These are phyloP conservation scores for Elymus sibiricus DNA, from an alignment of 176 grass and related monocot species.

Conservation along the genomic window DNA sequence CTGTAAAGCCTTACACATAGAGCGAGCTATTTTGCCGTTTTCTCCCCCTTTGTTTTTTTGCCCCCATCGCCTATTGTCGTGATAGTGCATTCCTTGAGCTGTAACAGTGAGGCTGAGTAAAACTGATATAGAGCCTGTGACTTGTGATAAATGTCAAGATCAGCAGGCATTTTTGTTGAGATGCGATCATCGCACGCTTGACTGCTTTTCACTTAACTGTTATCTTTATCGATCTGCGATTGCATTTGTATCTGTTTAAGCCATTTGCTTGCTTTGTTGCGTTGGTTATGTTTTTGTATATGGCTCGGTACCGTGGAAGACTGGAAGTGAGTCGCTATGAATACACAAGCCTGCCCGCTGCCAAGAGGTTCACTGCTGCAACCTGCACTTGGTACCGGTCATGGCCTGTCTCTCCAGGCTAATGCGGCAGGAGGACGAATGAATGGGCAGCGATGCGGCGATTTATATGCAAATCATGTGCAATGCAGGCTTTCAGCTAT, in stretches of 20 bases:
- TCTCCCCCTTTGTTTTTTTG: background rate
- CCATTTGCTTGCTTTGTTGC: background rate
- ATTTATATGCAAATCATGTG: no score
- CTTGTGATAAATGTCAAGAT: background rate
- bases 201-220: background rate
- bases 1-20: slow-evolving; percentile 37
- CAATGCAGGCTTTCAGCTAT: no score
- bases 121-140: background rate
- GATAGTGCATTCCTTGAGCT: slow-evolving; percentile 11
- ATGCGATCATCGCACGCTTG: background rate
- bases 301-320: background rate
- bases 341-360: background rate
- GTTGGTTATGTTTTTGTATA: background rate
- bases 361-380: no score
- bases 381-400: no score
- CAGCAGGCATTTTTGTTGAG: slow-evolving; percentile 31
- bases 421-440: no score
- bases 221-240: background rate
- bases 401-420: no score
- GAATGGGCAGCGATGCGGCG: no score
- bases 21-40: slow-evolving; percentile 20
- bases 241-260: background rate
- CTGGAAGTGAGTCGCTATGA: no score
- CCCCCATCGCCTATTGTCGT: slow-evolving; percentile 8
- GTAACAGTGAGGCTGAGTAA: slow-evolving; percentile 7